Percentiles rank a stretch among this genome's conserved stretches.
Evolutionary conservation across 768 basidiomycete genomes (phyloP).

Genomic region (Arthromyces matolae): DNA sequence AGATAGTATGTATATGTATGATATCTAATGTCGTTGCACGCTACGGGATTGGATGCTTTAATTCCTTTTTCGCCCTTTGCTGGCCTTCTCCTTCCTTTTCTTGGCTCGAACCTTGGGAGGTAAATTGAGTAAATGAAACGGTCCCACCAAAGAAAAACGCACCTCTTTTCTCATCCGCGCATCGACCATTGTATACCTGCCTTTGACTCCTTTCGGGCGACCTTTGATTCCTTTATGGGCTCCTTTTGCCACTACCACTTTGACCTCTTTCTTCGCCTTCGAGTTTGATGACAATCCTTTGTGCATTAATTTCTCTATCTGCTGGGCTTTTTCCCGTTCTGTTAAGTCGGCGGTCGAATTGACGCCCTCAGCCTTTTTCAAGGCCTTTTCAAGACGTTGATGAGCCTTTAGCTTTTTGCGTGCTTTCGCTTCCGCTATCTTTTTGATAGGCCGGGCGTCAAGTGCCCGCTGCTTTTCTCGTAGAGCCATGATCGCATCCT

Average conservation of each 20-base stretch:
- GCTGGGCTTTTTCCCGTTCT: slow-evolving; percentile 92
- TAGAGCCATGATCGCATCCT: slow-evolving; percentile 84
- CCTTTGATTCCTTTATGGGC: slow-evolving; percentile 87
- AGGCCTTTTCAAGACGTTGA: slow-evolving; percentile 82
- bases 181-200: slow-evolving; percentile 93
- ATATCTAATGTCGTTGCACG: neutral
- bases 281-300: slow-evolving; percentile 68
- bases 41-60: slow-evolving; percentile 4
- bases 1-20: neutral
- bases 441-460: slow-evolving; percentile 97
- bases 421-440: slow-evolving; percentile 97
- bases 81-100: slow-evolving; percentile 75
- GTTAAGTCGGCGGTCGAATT: slow-evolving; percentile 84
- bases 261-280: slow-evolving; percentile 70
- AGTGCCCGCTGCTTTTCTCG: slow-evolving; percentile 89
- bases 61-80: slow-evolving; percentile 51
- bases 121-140: slow-evolving; percentile 6
- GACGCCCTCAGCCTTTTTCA: slow-evolving; percentile 95
- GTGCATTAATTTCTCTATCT: slow-evolving; percentile 89
- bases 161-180: slow-evolving; percentile 93
- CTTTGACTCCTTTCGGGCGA: slow-evolving; percentile 93
- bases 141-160: slow-evolving; percentile 17
- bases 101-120: slow-evolving; percentile 69
- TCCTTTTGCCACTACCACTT: slow-evolving; percentile 91
- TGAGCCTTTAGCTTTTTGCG: slow-evolving; percentile 91